phyloP scores from a whole-genome alignment of 176 grass and related monocot genomes.

The Cocos nucifera region DNA sequence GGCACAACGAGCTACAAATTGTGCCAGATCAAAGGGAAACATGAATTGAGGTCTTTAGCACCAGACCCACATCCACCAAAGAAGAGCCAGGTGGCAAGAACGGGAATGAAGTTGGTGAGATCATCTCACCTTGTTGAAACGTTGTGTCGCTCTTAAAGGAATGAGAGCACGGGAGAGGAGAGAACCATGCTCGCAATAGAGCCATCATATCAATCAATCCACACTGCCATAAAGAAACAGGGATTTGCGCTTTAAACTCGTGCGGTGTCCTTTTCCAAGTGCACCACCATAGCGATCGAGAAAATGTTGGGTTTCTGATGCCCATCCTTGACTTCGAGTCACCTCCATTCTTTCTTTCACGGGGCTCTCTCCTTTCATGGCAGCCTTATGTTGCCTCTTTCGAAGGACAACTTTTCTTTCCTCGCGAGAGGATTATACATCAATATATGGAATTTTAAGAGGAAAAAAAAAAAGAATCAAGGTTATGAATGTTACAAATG shows the following conservation, averaged over 20 bases:
- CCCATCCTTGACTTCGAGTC: not conserved
- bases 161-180: not conserved
- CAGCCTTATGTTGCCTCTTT: conserved; percentile 2
- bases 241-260: conserved; percentile 19
- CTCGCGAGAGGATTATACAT: too few species aligned
- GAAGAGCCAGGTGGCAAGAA: too few species aligned
- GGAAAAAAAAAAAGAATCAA: too few species aligned
- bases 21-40: not conserved
- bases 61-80: not conserved
- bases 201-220: conserved; percentile 10
- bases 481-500: too few species aligned
- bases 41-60: not conserved
- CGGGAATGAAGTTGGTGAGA: not conserved
- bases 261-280: conserved; percentile 15
- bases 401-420: too few species aligned
- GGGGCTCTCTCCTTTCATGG: conserved; percentile 6
- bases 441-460: too few species aligned
- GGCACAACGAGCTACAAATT: too few species aligned
- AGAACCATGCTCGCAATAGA: conserved; percentile 1
- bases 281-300: not conserved
- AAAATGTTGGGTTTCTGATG: conserved; percentile 19
- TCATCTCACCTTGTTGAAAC: conserved; percentile 2
- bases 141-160: not conserved
- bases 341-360: too few species aligned
- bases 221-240: conserved; percentile 17